Conservation (phyloP, 805 yeast genomes). For the Zygosaccharomyces kombuchaensis region DNA sequence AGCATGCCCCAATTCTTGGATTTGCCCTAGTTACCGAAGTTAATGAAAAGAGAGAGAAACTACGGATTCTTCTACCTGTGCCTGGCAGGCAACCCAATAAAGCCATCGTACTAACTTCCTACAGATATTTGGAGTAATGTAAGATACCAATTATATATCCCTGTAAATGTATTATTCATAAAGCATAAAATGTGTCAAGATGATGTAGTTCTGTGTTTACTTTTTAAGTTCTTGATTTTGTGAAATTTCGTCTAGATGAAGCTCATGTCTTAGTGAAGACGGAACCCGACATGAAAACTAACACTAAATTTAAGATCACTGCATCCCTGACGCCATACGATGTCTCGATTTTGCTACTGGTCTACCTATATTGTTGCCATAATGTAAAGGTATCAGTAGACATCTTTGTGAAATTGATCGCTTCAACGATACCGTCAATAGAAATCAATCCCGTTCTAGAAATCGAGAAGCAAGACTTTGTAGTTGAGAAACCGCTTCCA, state of each 20-base stretch:
- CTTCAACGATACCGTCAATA: constrained; percentile 19
- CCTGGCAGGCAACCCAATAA: constrained; percentile 81
- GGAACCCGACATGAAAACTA: neutral
- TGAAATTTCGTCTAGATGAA: neutral
- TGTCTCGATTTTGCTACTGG: constrained; percentile 19
- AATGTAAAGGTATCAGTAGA: constrained; percentile 9
- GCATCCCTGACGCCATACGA: constrained; percentile 27
- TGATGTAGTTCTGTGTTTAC: neutral
- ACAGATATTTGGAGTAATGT: constrained; percentile 71
- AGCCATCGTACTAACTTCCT: constrained; percentile 68
- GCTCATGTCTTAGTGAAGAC: neutral
- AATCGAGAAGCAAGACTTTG: constrained; percentile 6
- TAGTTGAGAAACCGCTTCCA: constrained; percentile 17
- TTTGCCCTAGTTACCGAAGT: constrained; percentile 65
- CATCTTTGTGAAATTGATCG: constrained; percentile 18
- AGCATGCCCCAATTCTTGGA: constrained; percentile 64
- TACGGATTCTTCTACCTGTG: constrained; percentile 76
- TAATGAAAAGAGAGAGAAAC: constrained; percentile 66
- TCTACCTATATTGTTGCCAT: constrained; percentile 20
- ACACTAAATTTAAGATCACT: constrained; percentile 7
- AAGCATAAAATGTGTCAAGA: neutral
- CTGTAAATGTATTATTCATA: neutral
- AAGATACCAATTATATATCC: neutral
- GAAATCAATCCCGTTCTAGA: constrained; percentile 21
- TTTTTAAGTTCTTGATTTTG: neutral